A percentile compares a stretch with the other conserved stretches of the same genome.
These are phyloP conservation scores for Chrysoporthe puriensis DNA, from an alignment of 2,329 filamentous ascomycete genomes.

Conservation along the genomic window DNA sequence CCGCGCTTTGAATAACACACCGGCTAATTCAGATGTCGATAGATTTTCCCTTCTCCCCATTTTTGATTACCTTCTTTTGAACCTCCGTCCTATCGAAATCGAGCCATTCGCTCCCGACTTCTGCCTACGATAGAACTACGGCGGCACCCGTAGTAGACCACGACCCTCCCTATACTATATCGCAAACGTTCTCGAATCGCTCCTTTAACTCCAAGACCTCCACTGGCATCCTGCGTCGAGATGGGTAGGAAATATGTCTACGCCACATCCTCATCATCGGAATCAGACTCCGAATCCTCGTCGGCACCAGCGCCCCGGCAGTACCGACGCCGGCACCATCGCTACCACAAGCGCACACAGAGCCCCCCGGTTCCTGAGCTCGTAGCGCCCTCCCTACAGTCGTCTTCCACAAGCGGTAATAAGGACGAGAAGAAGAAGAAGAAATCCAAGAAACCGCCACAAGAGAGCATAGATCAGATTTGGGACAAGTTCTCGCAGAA, in stretches of 20 bases:
- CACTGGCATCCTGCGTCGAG: neutral
- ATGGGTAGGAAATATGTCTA: constrained; percentile 24
- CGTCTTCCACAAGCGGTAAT: constrained; percentile 31
- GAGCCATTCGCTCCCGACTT: neutral
- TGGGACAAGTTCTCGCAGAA: constrained; percentile 66
- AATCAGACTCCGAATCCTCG: constrained; percentile 24
- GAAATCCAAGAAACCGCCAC: constrained; percentile 63
- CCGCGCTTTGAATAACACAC: neutral
- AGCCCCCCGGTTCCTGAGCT: neutral
- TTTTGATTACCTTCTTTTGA: neutral
- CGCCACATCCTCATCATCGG: constrained; percentile 1
- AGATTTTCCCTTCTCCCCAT: neutral
- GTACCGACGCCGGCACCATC: constrained; percentile 17
- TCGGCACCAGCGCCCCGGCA: constrained; percentile 10
- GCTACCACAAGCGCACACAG: constrained; percentile 4
- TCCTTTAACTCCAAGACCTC: neutral
- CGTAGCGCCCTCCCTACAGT: neutral
- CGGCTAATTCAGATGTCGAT: neutral
- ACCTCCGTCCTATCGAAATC: neutral
- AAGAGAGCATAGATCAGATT: constrained; percentile 68
- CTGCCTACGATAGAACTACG: neutral
- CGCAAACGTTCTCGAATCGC: neutral
- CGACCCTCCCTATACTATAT: neutral
- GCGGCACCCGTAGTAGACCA: neutral
- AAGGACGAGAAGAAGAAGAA: constrained; percentile 53